Evolutionary conservation across 2,329 filamentous ascomycete genomes (phyloP).

Genomic region (Dactylellina drechsleri): DNA sequence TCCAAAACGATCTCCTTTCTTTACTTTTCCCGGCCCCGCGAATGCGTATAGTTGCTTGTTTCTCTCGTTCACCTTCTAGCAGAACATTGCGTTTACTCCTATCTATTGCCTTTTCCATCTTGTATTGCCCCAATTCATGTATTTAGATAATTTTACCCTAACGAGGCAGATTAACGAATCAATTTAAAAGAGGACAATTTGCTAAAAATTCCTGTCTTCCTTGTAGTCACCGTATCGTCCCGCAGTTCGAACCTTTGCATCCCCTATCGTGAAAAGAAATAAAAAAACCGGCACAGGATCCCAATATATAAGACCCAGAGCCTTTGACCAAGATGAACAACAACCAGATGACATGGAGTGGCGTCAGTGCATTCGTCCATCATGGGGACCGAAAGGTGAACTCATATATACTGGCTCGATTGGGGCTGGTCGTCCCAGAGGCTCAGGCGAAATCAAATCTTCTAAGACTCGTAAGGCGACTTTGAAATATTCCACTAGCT

Average conservation of each 20-base stretch:
- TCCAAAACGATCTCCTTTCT: conserved; percentile 59
- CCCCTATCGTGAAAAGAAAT: conserved; percentile 43
- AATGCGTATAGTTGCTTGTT: conserved; percentile 3
- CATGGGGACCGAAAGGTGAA: conserved; percentile 46
- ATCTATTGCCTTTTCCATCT: conserved; percentile 16
- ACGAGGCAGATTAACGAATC: conserved; percentile 48
- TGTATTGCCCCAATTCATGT: conserved; percentile 47
- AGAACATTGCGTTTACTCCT: conserved; percentile 3
- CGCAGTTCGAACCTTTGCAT: conserved; percentile 48
- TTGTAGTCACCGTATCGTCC: conserved; percentile 53
- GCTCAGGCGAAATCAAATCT: conserved; percentile 42
- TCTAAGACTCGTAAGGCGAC: conserved; percentile 42
- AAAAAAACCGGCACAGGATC: conserved; percentile 27
- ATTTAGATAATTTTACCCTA: conserved; percentile 53
- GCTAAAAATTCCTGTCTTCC: conserved; percentile 42
- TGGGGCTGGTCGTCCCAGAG: conserved; percentile 31
- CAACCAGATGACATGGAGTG: conserved; percentile 45
- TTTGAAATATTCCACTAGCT: conserved; percentile 33
- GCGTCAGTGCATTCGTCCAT: conserved; percentile 42
- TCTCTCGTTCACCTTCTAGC: conserved; percentile 14
- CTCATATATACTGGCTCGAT: conserved; percentile 35
- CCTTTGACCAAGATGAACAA: conserved; percentile 38
- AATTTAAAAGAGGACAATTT: conserved; percentile 51
- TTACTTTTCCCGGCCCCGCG: conserved; percentile 29
- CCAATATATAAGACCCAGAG: conserved; percentile 40